Conservation (phyloP, 805 yeast species). For the Metschnikowia picachoensis region DNA sequence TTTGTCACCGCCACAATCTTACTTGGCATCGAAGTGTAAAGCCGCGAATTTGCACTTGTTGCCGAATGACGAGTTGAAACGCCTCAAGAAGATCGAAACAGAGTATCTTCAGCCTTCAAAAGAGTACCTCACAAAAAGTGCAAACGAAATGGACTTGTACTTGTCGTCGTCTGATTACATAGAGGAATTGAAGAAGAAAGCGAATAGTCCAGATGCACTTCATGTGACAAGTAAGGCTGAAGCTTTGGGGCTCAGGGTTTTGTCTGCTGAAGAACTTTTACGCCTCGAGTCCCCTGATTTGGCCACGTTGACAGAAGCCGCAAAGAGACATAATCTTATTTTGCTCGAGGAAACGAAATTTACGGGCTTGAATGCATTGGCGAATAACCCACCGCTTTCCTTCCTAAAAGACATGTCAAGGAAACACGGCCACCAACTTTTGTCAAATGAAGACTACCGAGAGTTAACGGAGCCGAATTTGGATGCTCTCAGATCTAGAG, state of each 20-base stretch:
- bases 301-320: slow-evolving; percentile 8
- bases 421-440: slow-evolving; percentile 8
- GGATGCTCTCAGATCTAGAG: slow-evolving; percentile 1
- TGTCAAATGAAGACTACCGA: slow-evolving; percentile 11
- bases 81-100: slow-evolving; percentile 15
- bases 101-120: slow-evolving; percentile 33
- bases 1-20: slow-evolving; percentile 24
- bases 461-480: slow-evolving; percentile 9
- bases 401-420: slow-evolving; percentile 17
- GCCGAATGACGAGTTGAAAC: slow-evolving; percentile 16
- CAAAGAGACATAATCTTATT: slow-evolving; percentile 8
- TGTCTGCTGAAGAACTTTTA: slow-evolving; percentile 9
- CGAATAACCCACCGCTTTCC: slow-evolving; percentile 22
- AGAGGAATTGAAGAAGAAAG: slow-evolving; percentile 26
- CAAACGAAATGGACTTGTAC: slow-evolving; percentile 33
- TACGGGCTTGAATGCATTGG: slow-evolving; percentile 2
- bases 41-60: slow-evolving; percentile 18
- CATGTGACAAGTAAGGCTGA: slow-evolving; percentile 4
- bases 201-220: slow-evolving; percentile 6
- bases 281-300: slow-evolving; percentile 11
- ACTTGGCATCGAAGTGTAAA: slow-evolving; percentile 22
- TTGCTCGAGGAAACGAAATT: slow-evolving; percentile 10
- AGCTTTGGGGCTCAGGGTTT: slow-evolving; percentile 5
- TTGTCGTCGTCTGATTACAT: slow-evolving; percentile 27
- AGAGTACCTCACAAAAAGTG: slow-evolving; percentile 31